Evolutionary conservation across 306 rosid species (phyloP).

Genomic region (Cucumis cinereus): DNA sequence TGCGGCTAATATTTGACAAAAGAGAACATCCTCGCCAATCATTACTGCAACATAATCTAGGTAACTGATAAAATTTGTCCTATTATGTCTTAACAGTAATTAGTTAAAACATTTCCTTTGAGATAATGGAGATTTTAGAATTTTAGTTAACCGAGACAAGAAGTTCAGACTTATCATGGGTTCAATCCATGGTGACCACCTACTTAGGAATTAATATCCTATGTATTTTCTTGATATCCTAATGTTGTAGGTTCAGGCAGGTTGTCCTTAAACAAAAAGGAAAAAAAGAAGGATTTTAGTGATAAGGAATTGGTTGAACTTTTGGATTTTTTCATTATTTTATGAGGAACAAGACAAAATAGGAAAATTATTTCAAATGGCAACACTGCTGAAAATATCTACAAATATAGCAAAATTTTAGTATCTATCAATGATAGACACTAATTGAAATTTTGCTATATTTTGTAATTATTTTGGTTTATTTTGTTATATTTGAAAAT

Average conservation of each 20-base stretch:
- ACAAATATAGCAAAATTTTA: too few relatives aligned
- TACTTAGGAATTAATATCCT: too few relatives aligned
- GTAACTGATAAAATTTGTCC: constrained; percentile 19
- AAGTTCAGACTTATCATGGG: background rate
- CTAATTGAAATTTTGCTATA: too few relatives aligned
- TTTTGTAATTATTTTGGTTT: too few relatives aligned
- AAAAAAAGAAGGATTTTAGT: background rate
- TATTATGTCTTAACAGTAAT: background rate
- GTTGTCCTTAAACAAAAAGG: too few relatives aligned
- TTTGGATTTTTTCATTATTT: background rate
- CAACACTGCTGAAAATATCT: too few relatives aligned
- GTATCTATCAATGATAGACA: too few relatives aligned
- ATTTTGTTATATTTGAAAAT: too few relatives aligned
- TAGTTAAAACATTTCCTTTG: background rate
- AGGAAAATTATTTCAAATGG: background rate
- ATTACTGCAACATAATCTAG: constrained; percentile 89
- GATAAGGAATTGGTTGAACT: background rate
- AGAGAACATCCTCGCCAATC: constrained; percentile 93
- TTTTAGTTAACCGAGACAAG: background rate
- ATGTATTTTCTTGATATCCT: too few relatives aligned
- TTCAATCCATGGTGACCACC: too few relatives aligned
- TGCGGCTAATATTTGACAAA: constrained; percentile 83
- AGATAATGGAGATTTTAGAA: background rate
- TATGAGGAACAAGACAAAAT: background rate
- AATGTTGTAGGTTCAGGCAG: too few relatives aligned